Base-by-base conservation (phyloP, 2,329 filamentous ascomycete species). In the Stagonosporopsis tanaceti region DNA sequence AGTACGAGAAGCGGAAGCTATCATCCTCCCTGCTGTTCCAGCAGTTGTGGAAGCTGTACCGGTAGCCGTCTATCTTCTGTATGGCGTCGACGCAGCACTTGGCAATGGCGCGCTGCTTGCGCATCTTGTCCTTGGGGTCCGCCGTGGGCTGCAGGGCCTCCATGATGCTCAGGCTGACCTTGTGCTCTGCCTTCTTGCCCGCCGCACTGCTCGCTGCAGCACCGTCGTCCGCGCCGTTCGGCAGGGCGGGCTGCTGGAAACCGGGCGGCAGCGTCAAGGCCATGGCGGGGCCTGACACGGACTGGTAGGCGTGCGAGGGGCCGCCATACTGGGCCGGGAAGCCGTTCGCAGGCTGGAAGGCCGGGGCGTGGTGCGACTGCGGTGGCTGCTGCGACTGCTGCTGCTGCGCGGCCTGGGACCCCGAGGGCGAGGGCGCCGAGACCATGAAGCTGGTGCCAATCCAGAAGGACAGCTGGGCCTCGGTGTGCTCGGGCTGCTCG, bases 11-110 rank as follows among this genome's bases (percentile, higher is more conserved):
- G 59, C 79, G 75, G 60, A 76, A 77, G 64, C 74, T 76, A 46
- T 80, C 78, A 57, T 81, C 77, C 57, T 80, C 78, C 35, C 80
- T 69, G 60, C 78, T 79, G 45, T 76, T 76, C 79, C 79, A 81
- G 59, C 78, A 79, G 57, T 82, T 81, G 70, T 81, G 80, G 72
- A 81, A 81, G 73, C 75, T 79, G 69, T 82, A 82, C 24, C 77
- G 74, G 66, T 76, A 82, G 54, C 79, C 79, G 63, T 82, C 80
- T 20, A 74, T 71, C n/a, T 68, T 67, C 62, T 81, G 77, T 41
- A 81, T 77, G 14, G 75, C 66, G 52, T 79, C 75, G 27, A 81
- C 73, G 56, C 79, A 75, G 55, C 76, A 77, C 62, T 80, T 79
- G 17, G 79, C 79, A 40, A 81, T 79, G 37, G 79, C 79, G 25